Conservation (phyloP, 2,329 filamentous ascomycete species). For the Cylindrodendrum hubeiense region DNA sequence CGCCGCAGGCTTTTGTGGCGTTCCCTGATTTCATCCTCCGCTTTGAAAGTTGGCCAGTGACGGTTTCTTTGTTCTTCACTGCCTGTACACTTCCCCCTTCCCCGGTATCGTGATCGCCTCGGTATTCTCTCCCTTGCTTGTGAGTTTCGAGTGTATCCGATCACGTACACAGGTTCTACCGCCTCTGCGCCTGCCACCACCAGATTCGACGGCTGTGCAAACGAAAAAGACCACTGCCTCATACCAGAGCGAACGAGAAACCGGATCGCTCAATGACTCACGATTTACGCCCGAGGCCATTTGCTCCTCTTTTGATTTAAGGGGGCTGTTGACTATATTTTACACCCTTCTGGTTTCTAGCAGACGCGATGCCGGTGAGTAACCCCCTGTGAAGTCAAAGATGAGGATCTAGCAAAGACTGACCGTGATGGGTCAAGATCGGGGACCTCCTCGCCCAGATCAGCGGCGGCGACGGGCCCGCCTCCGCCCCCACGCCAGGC, state of each 20-base stretch:
- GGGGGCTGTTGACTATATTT: constrained; percentile 21
- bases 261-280: constrained; percentile 45
- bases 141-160: constrained; percentile 40
- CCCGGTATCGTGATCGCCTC: constrained; percentile 41
- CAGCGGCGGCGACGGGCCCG: constrained; percentile 62
- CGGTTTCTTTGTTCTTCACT: constrained; percentile 43
- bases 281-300: constrained; percentile 37
- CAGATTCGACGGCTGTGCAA: constrained; percentile 29
- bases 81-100: constrained; percentile 36
- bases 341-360: constrained; percentile 25
- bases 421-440: constrained; percentile 44
- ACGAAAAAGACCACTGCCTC: constrained; percentile 32
- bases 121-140: constrained; percentile 29
- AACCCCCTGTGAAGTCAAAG: constrained; percentile 14
- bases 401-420: constrained; percentile 32
- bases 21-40: constrained; percentile 40
- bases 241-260: constrained; percentile 16
- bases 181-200: constrained; percentile 40
- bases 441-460: constrained; percentile 65
- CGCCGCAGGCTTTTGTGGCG: constrained; percentile 39
- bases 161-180: constrained; percentile 32
- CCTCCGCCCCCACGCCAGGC: constrained; percentile 49
- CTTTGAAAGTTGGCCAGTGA: constrained; percentile 43
- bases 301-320: constrained; percentile 39
- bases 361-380: constrained; percentile 49